Percentiles rank a stretch among this genome's conserved stretches.
These are phyloP conservation scores for Suaeda aralocaspica DNA, from an alignment of 148 eudicot genomes.

Conservation along the genomic window DNA sequence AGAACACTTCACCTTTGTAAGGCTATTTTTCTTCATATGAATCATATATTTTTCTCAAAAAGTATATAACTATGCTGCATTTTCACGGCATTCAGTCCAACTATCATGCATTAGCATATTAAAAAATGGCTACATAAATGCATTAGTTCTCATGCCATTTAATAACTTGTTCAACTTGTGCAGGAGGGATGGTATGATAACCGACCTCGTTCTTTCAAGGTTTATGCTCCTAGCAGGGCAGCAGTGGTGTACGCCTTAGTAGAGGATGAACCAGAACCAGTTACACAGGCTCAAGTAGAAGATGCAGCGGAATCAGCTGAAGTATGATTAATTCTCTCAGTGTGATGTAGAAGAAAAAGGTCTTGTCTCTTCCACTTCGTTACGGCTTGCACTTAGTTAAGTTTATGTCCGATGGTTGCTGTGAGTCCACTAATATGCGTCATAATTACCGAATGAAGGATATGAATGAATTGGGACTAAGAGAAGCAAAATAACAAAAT, in stretches of 20 bases:
- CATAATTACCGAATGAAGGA: not conserved
- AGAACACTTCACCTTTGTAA: conserved; percentile 76
- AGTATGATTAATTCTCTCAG: not conserved
- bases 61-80: not conserved
- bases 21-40: conserved; percentile 12
- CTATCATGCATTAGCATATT: too few relatives aligned
- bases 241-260: conserved; percentile 73
- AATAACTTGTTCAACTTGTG: too few relatives aligned
- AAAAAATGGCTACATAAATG: not conserved
- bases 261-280: conserved; percentile 31
- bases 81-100: too few relatives aligned
- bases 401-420: conserved; percentile 1
- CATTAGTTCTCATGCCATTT: not conserved
- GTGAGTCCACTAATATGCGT: not conserved
- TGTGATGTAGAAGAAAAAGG: not conserved
- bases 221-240: conserved; percentile 81
- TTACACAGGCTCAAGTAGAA: not conserved
- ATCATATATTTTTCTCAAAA: too few relatives aligned
- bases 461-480: not conserved
- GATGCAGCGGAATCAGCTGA: conserved; percentile 11
- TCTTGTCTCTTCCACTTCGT: conserved; percentile 11
- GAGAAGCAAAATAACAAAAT: not conserved
- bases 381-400: not conserved
- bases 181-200: conserved; percentile 74
- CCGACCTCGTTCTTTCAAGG: conserved; percentile 69